Conservation (phyloP, 2,329 filamentous ascomycete species). For the Camptophora hylomeconis region DNA sequence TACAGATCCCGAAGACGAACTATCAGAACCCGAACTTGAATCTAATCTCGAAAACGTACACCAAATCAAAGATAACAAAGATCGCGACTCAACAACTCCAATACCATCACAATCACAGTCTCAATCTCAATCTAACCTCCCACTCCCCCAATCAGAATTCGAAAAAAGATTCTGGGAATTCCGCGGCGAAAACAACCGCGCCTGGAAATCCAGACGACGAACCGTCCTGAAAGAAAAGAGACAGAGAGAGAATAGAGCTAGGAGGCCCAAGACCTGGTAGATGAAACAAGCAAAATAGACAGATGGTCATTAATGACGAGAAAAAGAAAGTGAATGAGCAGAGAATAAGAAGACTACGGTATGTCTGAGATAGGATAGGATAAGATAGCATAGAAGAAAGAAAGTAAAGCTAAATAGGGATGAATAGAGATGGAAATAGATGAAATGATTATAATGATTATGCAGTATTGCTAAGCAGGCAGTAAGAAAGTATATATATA, state of each 20-base stretch:
- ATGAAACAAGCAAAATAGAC: no score
- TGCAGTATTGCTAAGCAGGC: no score
- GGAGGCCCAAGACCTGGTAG: constrained; percentile 14
- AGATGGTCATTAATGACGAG: no score
- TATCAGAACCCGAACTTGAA: neutral
- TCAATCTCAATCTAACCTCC: no score
- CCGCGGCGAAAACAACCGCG: constrained; percentile 36
- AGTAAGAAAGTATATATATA: no score
- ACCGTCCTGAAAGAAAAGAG: constrained; percentile 48
- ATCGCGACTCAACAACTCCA: constrained; percentile 18
- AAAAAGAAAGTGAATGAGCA: no score
- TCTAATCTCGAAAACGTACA: neutral
- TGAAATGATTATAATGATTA: no score
- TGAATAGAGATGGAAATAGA: no score
- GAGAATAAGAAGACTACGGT: no score
- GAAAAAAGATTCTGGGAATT: constrained; percentile 48
- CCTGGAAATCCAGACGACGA: constrained; percentile 41
- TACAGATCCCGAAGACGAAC: constrained; percentile 10
- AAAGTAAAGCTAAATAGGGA: no score
- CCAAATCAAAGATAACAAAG: neutral
- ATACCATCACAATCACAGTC: constrained; percentile 10
- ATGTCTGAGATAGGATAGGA: no score
- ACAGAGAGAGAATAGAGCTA: constrained; percentile 43
- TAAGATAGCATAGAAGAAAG: no score
- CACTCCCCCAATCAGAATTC: constrained; percentile 50